Base-by-base conservation (phyloP, 305 asterid genomes). In the Plantago rigida region DNA sequence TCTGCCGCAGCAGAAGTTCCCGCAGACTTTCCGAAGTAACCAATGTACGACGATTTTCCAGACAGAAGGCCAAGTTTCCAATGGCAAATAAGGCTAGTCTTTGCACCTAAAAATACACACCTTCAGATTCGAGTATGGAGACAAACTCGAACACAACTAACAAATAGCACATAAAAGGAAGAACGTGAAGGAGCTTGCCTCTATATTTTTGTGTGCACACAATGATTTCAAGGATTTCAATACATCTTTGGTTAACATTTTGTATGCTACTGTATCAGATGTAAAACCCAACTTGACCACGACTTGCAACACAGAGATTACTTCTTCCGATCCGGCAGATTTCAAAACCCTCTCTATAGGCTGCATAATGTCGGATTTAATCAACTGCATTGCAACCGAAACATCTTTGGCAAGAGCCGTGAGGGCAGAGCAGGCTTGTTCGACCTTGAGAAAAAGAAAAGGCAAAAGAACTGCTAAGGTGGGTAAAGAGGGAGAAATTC, bases 391-490 rank as follows among this genome's bases (percentile, higher is more conserved):
- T 54, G 99, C 99, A 73, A 89, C 94, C 28, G 87, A 74, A 66
- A 81, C 80, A 72, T 93, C 96, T 68, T 94, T 82, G 71, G 99
- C 96, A 72, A 93, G 96, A 68, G 89, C 82, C 51, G 96, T 82
- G 71, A 93, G 94, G 63, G 95, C 99, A 56, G 82, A 85, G 79
- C 99, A 93, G 68, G 99, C 99, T 82, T 89, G 97, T 71, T 89
- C 97, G 67, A 89, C 97, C 99, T 93, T 29, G 45, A 41, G 24
- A 66, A 59, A 54, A n/a, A 41, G 66, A 65, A 60, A n/a, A 67
- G 1, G 26, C 26, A 22, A 22, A 48, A 68, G 67, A 62, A 19
- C 7, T 50, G 24, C 31, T 65, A 31, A 77, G 67, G 53, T 49
- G 62, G 49, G 47, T 44, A 73, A 6, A 22, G 61, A 55, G 59